Percentiles rank a stretch among this genome's conserved stretches.
Conservation (phyloP, 352 stramenopile genomes). For the Phytophthora pisi region DNA sequence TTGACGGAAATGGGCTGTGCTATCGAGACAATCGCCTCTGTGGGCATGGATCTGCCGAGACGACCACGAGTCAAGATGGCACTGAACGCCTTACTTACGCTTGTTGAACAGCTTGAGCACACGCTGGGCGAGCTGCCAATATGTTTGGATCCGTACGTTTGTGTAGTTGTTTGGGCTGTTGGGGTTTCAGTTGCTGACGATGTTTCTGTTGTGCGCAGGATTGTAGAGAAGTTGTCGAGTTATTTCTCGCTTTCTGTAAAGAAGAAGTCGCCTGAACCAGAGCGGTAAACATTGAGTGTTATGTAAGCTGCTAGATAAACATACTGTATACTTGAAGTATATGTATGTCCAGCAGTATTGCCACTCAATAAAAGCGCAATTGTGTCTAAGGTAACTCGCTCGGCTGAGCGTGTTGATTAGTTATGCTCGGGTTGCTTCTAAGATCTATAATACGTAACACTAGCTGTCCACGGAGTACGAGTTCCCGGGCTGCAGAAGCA, state of each 20-base stretch:
- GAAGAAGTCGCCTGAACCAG: background rate
- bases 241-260: constrained; percentile 15
- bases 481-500: background rate
- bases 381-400: background rate
- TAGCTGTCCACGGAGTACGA: constrained; percentile 8
- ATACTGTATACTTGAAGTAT: too few species aligned
- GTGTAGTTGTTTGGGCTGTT: background rate
- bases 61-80: constrained; percentile 22
- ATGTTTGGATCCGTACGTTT: background rate
- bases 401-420: constrained; percentile 14
- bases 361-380: background rate
- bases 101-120: constrained; percentile 29
- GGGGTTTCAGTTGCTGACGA: background rate
- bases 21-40: constrained; percentile 22
- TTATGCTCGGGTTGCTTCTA: constrained; percentile 33
- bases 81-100: constrained; percentile 24
- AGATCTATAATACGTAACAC: constrained; percentile 37
- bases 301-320: too few species aligned
- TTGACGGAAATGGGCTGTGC: constrained; percentile 23
- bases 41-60: constrained; percentile 30
- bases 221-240: constrained; percentile 11
- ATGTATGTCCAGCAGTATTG: background rate
- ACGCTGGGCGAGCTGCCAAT: constrained; percentile 22
- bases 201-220: constrained; percentile 10
- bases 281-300: background rate